Percentiles rank a stretch among this genome's conserved stretches.
Evolutionary conservation across 768 basidiomycete genomes (phyloP).

Genomic region (Termitomyces sp.): DNA sequence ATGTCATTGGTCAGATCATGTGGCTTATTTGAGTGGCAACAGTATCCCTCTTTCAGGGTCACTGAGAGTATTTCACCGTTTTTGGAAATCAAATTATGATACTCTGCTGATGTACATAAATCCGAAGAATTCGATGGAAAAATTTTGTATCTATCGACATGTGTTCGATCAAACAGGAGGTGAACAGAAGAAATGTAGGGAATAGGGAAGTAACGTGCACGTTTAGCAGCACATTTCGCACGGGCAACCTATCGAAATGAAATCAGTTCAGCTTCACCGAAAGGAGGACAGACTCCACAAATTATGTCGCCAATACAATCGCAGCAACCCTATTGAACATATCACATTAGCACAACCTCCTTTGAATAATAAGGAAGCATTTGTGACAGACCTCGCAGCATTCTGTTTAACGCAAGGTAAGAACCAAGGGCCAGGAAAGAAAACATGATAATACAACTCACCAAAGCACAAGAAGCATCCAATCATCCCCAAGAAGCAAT

Average conservation of each 20-base stretch:
- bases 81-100: background rate
- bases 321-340: constrained; percentile 51
- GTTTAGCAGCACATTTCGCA: constrained; percentile 72
- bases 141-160: background rate
- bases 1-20: background rate
- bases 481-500: constrained; percentile 58
- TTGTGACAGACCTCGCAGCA: constrained; percentile 59
- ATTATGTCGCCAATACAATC: constrained; percentile 67
- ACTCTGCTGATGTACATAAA: background rate
- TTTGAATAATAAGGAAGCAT: background rate
- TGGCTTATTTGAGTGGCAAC: background rate
- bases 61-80: background rate
- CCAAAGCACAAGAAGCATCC: constrained; percentile 74
- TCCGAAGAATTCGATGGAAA: background rate
- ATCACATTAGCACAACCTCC: background rate
- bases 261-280: background rate
- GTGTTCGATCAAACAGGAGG: background rate
- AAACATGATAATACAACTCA: constrained; percentile 24
- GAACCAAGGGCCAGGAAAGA: background rate
- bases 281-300: constrained; percentile 30
- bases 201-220: constrained; percentile 11
- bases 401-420: constrained; percentile 31
- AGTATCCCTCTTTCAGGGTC: too few species aligned
- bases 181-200: constrained; percentile 14
- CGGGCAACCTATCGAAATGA: constrained; percentile 54